Base-by-base conservation (phyloP, 2,329 filamentous ascomycete genomes). In the Phialemonium atrogriseum region DNA sequence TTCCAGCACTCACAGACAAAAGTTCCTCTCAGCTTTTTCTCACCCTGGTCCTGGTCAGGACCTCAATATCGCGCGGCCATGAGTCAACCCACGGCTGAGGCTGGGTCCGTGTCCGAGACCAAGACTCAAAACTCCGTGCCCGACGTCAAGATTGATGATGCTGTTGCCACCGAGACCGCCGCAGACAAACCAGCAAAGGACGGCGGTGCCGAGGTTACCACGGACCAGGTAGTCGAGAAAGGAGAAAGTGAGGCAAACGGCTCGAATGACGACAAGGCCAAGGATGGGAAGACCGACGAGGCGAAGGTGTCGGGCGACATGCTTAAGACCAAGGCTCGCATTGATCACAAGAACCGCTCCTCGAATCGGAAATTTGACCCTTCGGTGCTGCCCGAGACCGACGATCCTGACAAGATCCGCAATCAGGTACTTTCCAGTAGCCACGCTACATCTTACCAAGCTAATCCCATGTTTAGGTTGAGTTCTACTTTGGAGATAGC, bases 401-500 rank as follows among this genome's bases (percentile, higher is more conserved):
- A 82, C 47, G 84, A 95, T 56, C 83, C 83, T 2, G 69, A 68
- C 15, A 74, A 82, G 59, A 94, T 95, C 49, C 81, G 85, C 55
- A 80, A 80, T 52, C 88, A 93, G 70, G 83, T 84, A 65, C 7
- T 12, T 6, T n/a, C n/a, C n/a, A n/a, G n/a, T n/a, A n/a, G n/a
- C n/a, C n/a, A n/a, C n/a, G n/a, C n/a, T n/a, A n/a, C n/a, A n/a
- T 15, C 20, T 24, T 17, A 4, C 22, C 17, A 22, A 25, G 24
- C 45, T 43, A 36, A 42, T 18, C 34, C 19, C n/a, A 11, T 14
- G n/a, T 31, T 18, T 45, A 93, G 82, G 84, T 94, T 47, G 87
- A 95, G 55, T 95, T 94, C 60, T 95, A 95, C 70, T 94, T 95
- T 61, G 84, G 84, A 49, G 84, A 93, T 57, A 84, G 80, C 50